Base-by-base conservation (phyloP, 495 filamentous ascomycete species). In the Achaetomiella virescens region DNA sequence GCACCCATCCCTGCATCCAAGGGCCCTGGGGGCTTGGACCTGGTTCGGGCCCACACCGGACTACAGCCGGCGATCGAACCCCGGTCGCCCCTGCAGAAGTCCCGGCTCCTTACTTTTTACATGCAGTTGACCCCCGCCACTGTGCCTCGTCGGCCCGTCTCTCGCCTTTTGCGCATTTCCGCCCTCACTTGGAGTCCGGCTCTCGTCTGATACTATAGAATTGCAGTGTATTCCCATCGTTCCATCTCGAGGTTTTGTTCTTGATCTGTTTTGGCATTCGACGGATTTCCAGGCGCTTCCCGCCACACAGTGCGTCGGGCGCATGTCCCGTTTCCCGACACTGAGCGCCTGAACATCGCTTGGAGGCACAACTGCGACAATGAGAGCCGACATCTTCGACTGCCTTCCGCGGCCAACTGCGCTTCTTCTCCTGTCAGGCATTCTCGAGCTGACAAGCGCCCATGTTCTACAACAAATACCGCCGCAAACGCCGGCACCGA, bases 401-500 rank as follows among this genome's bases (percentile, higher is more conserved):
- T 66, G 66, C 29, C 66, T 77, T 11, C 75, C 73, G 22, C 66
- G 70, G 45, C 62, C 71, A 25, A 72, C 73, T 33, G 70, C 70
- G 42, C 62, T 71, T 31, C 58, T 78, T 18, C 60, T 77, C n/a
- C 46, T 76, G 50, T 64, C 70, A 47, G 63, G 58, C 51, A 55
- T 70, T 29, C 58, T 75, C 50, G 57, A 65, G 21, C 59, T 67
- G 35, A 60, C 67, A n/a, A 33, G 57, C 48, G 66, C 68, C 27
- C 70, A 75, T 61, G 60, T 60, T 46, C 48, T 75, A 18, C 72
- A 69, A 2, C 65, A 59, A 15, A 54, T 66, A 2, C 58, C 65
- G 2, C 50, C 48, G 43, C 49, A 47, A 24, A 61, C 62, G 2
- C 63, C 46, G 3, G 24, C 37, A 14, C 63, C 67, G 22, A 78